Base-by-base conservation (phyloP, 192 early-diverging fungal species). In the Phlyctochytrium arcticum region DNA sequence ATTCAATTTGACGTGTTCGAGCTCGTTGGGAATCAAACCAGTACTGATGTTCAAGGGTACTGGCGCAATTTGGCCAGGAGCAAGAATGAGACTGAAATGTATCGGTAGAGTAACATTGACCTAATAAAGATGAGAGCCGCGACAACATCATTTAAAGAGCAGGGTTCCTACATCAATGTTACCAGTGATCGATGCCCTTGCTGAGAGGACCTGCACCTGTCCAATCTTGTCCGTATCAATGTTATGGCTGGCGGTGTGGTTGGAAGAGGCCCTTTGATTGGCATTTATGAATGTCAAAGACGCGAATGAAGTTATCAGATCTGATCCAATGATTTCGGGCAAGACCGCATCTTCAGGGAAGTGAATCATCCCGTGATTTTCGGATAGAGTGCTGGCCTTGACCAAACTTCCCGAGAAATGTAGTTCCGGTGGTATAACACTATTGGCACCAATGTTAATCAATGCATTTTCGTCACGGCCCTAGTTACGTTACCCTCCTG, bases 401-500 rank as follows among this genome's bases (percentile, higher is more conserved):
- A 10, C 17, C 33, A 77, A 65, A 23, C 36, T 26, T 19, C 70
- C 75, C 0, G n/a, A 42, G 56, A 80, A 80, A 10, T 34, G 31
- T 9, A 64, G 15, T 62, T 69, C 72, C 24, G 79, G 79, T 9
- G 75, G 78, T 4, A 78, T 49, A 59, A 29, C 44, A 66, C 60
- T 56, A 65, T 10, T 48, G 77, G 44, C 58, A 76, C 60, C 17
- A 54, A n/a, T n/a, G n/a, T n/a, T n/a, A n/a, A 1, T 2, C 48
- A 44, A 42, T 17, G 26, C n/a, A 60, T 8, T 23, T 10, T 27
- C n/a, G 36, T 2, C 8, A 12, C 58, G 2, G n/a, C 17, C 26
- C 1, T 1, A n/a, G 3, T n/a, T 9, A 29, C 35, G 24, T 48
- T 63, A 74, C 44, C 80, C 87, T 12, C 89, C 89, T 76, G 83